Conservation (phyloP, 345 rosid genomes). For the Geranium rotundifolium region DNA sequence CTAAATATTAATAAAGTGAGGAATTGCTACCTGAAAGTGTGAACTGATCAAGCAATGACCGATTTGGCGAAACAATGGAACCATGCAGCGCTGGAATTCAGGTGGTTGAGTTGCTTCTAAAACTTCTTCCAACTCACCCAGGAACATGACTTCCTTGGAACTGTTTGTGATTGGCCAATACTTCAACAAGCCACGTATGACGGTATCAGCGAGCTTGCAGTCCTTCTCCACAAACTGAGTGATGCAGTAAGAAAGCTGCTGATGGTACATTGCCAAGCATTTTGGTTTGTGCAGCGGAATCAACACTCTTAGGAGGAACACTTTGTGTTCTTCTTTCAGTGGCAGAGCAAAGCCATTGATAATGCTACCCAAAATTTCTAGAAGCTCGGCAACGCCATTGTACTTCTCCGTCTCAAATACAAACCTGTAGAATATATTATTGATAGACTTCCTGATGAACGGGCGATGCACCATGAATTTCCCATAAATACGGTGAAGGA, state of each 20-base stretch:
- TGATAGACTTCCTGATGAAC: slow-evolving; percentile 73
- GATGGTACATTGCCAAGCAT: slow-evolving; percentile 74
- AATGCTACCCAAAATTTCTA: slow-evolving; percentile 84
- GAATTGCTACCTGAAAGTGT: slow-evolving; percentile 68
- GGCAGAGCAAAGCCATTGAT: slow-evolving; percentile 92
- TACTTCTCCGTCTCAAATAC: slow-evolving; percentile 77
- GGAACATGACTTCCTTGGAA: slow-evolving; percentile 91
- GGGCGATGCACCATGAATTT: slow-evolving; percentile 95
- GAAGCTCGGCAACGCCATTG: slow-evolving; percentile 74
- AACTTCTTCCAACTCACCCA: slow-evolving; percentile 79
- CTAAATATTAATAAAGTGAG: slow-evolving; percentile 3
- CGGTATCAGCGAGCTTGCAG: slow-evolving; percentile 69
- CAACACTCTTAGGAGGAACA: slow-evolving; percentile 57
- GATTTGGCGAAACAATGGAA: slow-evolving; percentile 62
- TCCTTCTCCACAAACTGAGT: slow-evolving; percentile 90
- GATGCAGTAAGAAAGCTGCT: slow-evolving; percentile 73
- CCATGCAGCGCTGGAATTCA: slow-evolving; percentile 81
- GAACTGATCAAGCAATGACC: slow-evolving; percentile 65
- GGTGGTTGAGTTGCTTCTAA: slow-evolving; percentile 68
- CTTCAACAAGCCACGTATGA: slow-evolving; percentile 67
- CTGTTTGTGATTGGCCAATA: slow-evolving; percentile 90
- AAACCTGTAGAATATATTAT: slow-evolving; percentile 62
- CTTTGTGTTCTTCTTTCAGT: slow-evolving; percentile 86
- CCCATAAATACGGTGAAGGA: slow-evolving; percentile 78
- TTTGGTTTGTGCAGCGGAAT: slow-evolving; percentile 84